Evolutionary conservation across 352 stramenopile genomes (phyloP).

Genomic region (Plasmopara halstedii): DNA sequence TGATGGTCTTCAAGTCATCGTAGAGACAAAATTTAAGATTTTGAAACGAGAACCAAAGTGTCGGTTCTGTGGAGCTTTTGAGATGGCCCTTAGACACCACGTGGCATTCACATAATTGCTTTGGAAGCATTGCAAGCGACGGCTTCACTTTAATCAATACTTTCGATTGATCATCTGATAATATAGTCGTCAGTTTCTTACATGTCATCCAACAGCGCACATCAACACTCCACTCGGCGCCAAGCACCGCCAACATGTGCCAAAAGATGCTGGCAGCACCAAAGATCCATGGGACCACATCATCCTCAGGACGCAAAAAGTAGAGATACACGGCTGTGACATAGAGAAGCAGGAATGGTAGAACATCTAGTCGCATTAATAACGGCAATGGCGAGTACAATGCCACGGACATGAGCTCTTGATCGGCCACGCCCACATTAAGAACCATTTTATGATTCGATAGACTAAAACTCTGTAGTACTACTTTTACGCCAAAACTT

Average conservation of each 20-base stretch:
- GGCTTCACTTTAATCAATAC: constrained; percentile 51
- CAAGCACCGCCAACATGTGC: constrained; percentile 42
- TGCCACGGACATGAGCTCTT: constrained; percentile 39
- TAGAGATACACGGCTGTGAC: constrained; percentile 54
- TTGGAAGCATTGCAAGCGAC: constrained; percentile 39
- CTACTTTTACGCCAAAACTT: too few species aligned
- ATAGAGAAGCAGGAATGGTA: constrained; percentile 68
- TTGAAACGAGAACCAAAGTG: constrained; percentile 71
- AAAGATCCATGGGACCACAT: constrained; percentile 39
- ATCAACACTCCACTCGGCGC: constrained; percentile 53
- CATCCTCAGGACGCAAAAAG: constrained; percentile 28
- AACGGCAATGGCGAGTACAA: constrained; percentile 61
- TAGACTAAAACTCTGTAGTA: too few species aligned
- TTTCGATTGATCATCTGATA: constrained; percentile 54
- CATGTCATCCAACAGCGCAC: constrained; percentile 55
- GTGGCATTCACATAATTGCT: constrained; percentile 44
- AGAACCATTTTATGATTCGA: constrained; percentile 16
- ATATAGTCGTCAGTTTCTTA: constrained; percentile 28
- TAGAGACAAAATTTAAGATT: constrained; percentile 73
- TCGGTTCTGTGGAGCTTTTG: constrained; percentile 21
- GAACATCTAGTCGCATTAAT: constrained; percentile 49
- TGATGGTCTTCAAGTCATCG: constrained; percentile 40
- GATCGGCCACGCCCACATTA: constrained; percentile 38
- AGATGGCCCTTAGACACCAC: constrained; percentile 7
- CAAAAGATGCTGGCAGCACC: constrained; percentile 34